These are phyloP conservation scores for Kickxella alabastrina DNA, from an alignment of 192 early-diverging fungal genomes.

Conservation along the genomic window DNA sequence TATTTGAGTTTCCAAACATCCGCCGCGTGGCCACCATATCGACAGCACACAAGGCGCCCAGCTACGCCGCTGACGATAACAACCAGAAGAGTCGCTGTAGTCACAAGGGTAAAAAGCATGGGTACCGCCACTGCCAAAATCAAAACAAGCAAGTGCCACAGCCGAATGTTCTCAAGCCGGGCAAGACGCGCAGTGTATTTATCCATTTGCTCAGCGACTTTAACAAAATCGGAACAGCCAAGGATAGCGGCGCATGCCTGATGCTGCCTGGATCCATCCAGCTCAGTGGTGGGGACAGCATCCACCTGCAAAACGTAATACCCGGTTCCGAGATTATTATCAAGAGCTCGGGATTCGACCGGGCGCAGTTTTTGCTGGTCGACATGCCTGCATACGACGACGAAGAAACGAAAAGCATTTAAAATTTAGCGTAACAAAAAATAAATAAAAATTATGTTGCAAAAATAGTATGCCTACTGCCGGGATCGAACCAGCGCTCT, in stretches of 20 bases:
- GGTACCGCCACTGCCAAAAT: too few species aligned
- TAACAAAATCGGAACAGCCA: constrained; percentile 20
- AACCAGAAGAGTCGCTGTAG: not conserved
- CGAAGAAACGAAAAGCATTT: constrained; percentile 24
- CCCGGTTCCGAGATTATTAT: constrained; percentile 28
- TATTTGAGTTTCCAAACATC: constrained; percentile 30
- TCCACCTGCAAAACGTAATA: constrained; percentile 22
- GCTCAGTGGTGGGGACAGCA: constrained; percentile 29
- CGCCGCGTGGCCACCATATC: constrained; percentile 30
- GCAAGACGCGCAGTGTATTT: constrained; percentile 20
- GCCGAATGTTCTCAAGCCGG: constrained; percentile 6
- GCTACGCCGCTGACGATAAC: not conserved
- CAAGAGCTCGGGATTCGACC: constrained; percentile 40
- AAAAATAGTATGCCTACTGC: constrained; percentile 3
- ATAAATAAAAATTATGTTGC: not conserved
- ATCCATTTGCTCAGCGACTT: constrained; percentile 37
- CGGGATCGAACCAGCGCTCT: constrained; percentile 20
- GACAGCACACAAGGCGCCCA: not conserved
- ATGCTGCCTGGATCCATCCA: constrained; percentile 37
- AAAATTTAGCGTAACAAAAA: not conserved
- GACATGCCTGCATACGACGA: constrained; percentile 44
- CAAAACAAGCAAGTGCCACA: not conserved
- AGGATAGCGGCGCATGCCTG: constrained; percentile 27
- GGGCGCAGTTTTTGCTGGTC: constrained; percentile 44
- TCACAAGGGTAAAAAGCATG: too few species aligned